Conservation (phyloP, 2,329 filamentous ascomycete genomes). For the Ophiocordyceps australis region DNA sequence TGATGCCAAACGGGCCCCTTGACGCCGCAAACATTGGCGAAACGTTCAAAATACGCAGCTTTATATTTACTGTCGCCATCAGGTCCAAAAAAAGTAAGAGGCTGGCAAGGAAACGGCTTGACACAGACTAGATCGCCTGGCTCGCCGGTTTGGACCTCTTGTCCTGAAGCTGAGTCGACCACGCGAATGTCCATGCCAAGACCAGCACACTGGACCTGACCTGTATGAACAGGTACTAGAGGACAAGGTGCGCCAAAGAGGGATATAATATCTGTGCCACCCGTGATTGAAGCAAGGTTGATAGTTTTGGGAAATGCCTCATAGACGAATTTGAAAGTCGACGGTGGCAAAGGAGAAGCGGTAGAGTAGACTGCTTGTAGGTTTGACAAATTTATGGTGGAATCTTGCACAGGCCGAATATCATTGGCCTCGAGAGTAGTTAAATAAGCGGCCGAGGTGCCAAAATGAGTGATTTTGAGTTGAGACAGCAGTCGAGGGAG, state of each 20-base stretch:
- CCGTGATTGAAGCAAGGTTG: constrained; percentile 84
- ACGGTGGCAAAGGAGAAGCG: constrained; percentile 78
- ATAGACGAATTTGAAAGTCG: constrained; percentile 85
- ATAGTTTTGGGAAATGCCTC: constrained; percentile 60
- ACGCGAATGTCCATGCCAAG: constrained; percentile 62
- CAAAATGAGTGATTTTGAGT: constrained; percentile 76
- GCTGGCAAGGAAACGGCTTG: constrained; percentile 76
- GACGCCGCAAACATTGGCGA: constrained; percentile 26
- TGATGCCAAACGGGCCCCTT: constrained; percentile 62
- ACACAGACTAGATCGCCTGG: constrained; percentile 81
- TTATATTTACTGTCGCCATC: constrained; percentile 52
- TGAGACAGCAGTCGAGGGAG: constrained; percentile 70
- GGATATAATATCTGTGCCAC: constrained; percentile 91
- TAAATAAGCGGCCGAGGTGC: constrained; percentile 86
- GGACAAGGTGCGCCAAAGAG: constrained; percentile 79
- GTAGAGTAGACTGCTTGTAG: constrained; percentile 86
- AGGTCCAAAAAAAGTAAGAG: constrained; percentile 70
- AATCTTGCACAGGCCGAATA: constrained; percentile 35
- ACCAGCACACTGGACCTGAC: constrained; percentile 62
- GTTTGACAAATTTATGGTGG: constrained; percentile 36
- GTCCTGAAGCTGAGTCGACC: constrained; percentile 38
- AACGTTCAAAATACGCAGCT: constrained; percentile 76
- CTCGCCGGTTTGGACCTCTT: constrained; percentile 38
- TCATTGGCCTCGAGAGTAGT: constrained; percentile 71
- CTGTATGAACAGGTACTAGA: constrained; percentile 50